A percentile compares a stretch with the other conserved stretches of the same genome.
Conservation (phyloP, 2,329 filamentous ascomycete genomes). For the Paraphoma sp. region DNA sequence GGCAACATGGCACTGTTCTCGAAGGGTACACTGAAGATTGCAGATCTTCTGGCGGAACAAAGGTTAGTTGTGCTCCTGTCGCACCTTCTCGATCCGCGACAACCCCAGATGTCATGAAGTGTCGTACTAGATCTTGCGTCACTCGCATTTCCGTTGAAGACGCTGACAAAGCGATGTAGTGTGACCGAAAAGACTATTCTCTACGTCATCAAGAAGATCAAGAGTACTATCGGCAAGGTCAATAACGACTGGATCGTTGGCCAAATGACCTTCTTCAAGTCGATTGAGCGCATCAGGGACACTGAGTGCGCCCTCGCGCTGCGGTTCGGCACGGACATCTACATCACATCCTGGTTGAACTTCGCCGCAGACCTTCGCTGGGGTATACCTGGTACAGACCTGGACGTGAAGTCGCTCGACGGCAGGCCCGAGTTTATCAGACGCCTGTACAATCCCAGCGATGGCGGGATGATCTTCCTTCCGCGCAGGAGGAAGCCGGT, state of each 20-base stretch:
- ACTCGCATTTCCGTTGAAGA: conserved; percentile 5
- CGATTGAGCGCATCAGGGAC: conserved; percentile 35
- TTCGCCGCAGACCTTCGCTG: conserved; percentile 41
- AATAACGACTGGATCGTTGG: conserved; percentile 39
- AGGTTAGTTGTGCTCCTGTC: conserved; percentile 29
- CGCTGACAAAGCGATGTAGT: conserved; percentile 27
- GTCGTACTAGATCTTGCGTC: conserved; percentile 8
- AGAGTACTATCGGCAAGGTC: conserved; percentile 33
- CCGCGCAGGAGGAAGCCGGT: conserved; percentile 32
- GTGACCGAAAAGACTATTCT: conserved; percentile 40
- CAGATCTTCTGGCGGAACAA: conserved; percentile 32
- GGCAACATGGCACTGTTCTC: conserved; percentile 44
- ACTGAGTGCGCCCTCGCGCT: conserved; percentile 38
- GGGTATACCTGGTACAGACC: conserved; percentile 43
- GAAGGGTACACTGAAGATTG: conserved; percentile 32
- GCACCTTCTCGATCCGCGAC: conserved; percentile 1
- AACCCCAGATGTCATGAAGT: conserved; percentile 9
- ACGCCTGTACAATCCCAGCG: conserved; percentile 34
- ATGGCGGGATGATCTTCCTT: conserved; percentile 46
- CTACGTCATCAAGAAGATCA: conserved; percentile 33
- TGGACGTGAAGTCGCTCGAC: conserved; percentile 25
- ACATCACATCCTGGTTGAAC: conserved; percentile 46
- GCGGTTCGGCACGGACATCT: conserved; percentile 40
- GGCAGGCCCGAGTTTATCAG: conserved; percentile 44
- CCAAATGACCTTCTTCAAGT: conserved; percentile 40